phyloP scores from a whole-genome alignment of 306 rosid genomes.

The Phaseolus lunatus region DNA sequence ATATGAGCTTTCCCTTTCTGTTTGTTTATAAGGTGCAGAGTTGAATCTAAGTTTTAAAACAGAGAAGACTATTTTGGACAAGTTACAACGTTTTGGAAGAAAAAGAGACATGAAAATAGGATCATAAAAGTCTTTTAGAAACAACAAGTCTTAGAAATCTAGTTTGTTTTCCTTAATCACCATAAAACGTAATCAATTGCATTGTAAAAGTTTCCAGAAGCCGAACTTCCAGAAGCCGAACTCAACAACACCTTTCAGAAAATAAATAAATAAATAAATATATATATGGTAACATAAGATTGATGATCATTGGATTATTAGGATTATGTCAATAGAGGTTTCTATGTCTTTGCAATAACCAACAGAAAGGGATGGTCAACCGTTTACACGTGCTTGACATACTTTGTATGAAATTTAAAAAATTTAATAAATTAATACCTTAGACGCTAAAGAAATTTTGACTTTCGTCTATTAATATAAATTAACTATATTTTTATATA shows the following conservation, averaged over 20 bases:
- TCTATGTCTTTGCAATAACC: neutral
- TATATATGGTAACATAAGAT: neutral
- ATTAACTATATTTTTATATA: too few relatives aligned
- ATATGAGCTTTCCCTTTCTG: too few relatives aligned
- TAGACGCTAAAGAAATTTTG: neutral
- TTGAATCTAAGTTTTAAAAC: neutral
- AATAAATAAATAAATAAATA: neutral
- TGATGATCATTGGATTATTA: neutral
- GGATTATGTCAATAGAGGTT: neutral
- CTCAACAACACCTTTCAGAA: neutral
- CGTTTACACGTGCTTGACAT: constrained; percentile 27
- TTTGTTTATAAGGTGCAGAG: neutral
- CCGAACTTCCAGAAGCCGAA: constrained; percentile 35
- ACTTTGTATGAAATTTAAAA: neutral
- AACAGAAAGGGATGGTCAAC: neutral
- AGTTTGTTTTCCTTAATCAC: neutral
- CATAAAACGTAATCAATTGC: neutral
- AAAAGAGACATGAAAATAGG: neutral
- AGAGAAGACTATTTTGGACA: neutral
- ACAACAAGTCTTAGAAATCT: too few relatives aligned
- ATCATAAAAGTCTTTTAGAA: neutral
- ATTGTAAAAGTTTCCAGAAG: constrained; percentile 32
- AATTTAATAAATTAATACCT: neutral
- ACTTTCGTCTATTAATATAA: neutral
- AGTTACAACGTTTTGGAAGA: too few relatives aligned